Conservation (phyloP, 768 basidiomycete species). For the Lenzites betulinus region DNA sequence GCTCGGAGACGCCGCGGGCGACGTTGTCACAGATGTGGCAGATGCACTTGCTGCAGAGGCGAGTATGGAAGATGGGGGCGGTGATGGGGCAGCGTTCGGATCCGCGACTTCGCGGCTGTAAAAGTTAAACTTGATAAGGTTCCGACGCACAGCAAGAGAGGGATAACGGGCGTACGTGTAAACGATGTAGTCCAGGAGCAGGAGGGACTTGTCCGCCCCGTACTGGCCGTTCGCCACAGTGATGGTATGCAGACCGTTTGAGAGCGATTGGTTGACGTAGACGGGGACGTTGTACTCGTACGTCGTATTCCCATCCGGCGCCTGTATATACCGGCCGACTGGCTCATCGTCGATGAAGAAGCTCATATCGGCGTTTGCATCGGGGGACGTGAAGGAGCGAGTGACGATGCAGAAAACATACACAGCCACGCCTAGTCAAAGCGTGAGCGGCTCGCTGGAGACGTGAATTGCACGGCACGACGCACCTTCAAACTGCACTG, state of each 20-base stretch:
- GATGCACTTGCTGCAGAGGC: background rate
- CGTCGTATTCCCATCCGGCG: constrained; percentile 23
- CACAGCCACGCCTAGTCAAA: constrained; percentile 42
- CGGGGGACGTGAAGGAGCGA: constrained; percentile 24
- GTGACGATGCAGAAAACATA: constrained; percentile 45
- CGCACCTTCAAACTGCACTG: constrained; percentile 40
- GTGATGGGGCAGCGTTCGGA: background rate
- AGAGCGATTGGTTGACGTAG: constrained; percentile 34
- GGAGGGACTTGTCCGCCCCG: constrained; percentile 31
- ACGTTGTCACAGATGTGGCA: background rate
- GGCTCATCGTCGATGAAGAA: constrained; percentile 40
- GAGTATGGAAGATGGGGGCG: background rate
- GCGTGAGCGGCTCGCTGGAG: background rate
- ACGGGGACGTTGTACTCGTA: constrained; percentile 40
- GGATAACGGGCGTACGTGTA: constrained; percentile 35
- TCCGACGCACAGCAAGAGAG: background rate
- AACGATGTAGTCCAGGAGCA: constrained; percentile 43
- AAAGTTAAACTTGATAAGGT: too few relatives aligned
- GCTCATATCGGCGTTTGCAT: constrained; percentile 37
- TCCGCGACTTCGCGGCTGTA: constrained; percentile 6
- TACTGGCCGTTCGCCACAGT: constrained; percentile 37
- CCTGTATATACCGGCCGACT: constrained; percentile 33
- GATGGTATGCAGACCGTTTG: constrained; percentile 33
- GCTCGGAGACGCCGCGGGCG: too few relatives aligned
- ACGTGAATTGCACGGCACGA: background rate